phyloP scores from a whole-genome alignment of 2,329 filamentous ascomycete species.

The Pezicula radicicola region DNA sequence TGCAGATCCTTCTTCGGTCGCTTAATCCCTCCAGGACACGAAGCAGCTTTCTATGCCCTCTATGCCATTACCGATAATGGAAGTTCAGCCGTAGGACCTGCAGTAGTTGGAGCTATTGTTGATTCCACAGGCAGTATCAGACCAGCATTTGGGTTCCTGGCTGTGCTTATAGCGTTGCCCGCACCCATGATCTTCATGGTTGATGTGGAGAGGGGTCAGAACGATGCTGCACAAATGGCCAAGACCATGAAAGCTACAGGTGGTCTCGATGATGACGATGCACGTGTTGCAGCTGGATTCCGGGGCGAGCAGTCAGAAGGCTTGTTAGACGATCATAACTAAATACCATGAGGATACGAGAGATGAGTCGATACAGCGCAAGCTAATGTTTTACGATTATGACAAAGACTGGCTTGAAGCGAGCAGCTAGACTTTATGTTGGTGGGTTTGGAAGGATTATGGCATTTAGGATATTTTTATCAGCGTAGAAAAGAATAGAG shows the following conservation, averaged over 20 bases:
- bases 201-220: slow-evolving; percentile 73
- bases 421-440: too few species aligned
- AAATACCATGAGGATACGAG: background rate
- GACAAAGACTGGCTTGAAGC: background rate
- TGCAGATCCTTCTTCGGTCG: slow-evolving; percentile 90
- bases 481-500: too few species aligned
- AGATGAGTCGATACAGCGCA: background rate
- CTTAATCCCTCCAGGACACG: slow-evolving; percentile 86
- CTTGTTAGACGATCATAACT: background rate
- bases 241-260: slow-evolving; percentile 18
- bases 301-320: slow-evolving; percentile 1
- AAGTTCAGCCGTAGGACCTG: slow-evolving; percentile 87
- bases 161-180: slow-evolving; percentile 74
- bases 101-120: slow-evolving; percentile 89
- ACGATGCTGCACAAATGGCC: slow-evolving; percentile 63
- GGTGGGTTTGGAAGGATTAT: too few species aligned
- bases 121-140: slow-evolving; percentile 76
- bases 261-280: background rate
- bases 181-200: slow-evolving; percentile 82
- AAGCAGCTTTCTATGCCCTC: slow-evolving; percentile 92
- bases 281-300: background rate
- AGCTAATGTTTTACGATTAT: background rate
- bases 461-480: too few species aligned
- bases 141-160: slow-evolving; percentile 88
- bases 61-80: slow-evolving; percentile 98